phyloP scores from a whole-genome alignment of 345 rosid genomes.

The Citrus mangshanensis region DNA sequence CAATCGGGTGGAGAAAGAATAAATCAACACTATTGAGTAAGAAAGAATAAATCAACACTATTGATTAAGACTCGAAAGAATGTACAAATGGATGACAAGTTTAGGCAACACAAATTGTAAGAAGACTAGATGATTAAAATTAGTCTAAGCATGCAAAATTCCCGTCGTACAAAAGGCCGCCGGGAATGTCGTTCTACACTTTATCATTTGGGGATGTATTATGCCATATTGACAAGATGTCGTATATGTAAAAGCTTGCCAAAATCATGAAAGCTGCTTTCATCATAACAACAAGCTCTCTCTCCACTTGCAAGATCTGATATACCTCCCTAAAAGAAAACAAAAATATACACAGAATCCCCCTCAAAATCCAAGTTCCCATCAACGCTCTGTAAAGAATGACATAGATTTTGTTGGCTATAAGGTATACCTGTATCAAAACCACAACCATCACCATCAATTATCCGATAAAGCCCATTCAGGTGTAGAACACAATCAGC shows the following conservation, averaged over 20 bases:
- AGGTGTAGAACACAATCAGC: slow-evolving; percentile 17
- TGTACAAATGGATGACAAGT: slow-evolving; percentile 11
- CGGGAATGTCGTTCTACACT: slow-evolving; percentile 26
- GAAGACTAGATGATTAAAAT: slow-evolving; percentile 17
- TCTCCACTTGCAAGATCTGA: slow-evolving; percentile 17
- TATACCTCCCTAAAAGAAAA: slow-evolving; percentile 12
- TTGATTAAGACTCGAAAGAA: slow-evolving; percentile 4
- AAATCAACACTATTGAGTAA: slow-evolving; percentile 1
- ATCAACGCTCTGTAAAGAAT: slow-evolving; percentile 6
- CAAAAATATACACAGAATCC: slow-evolving; percentile 14
- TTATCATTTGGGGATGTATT: slow-evolving; percentile 8
- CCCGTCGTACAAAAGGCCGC: slow-evolving; percentile 27
- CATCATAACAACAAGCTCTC: slow-evolving; percentile 19
- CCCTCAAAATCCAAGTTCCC: slow-evolving; percentile 16
- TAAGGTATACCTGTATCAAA: slow-evolving; percentile 12
- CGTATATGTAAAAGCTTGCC: not conserved
- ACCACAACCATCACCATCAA: slow-evolving; percentile 17
- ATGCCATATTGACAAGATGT: slow-evolving; percentile 17
- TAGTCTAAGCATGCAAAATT: slow-evolving; percentile 21
- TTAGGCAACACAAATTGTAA: slow-evolving; percentile 3
- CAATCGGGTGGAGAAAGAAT: slow-evolving; percentile 7
- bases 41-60: slow-evolving; percentile 15
- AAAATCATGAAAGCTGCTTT: slow-evolving; percentile 6
- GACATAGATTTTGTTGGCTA: slow-evolving; percentile 12
- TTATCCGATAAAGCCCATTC: slow-evolving; percentile 10